These are phyloP conservation scores for Rhizophora mangle DNA, from an alignment of 345 rosid genomes.

Conservation along the genomic window DNA sequence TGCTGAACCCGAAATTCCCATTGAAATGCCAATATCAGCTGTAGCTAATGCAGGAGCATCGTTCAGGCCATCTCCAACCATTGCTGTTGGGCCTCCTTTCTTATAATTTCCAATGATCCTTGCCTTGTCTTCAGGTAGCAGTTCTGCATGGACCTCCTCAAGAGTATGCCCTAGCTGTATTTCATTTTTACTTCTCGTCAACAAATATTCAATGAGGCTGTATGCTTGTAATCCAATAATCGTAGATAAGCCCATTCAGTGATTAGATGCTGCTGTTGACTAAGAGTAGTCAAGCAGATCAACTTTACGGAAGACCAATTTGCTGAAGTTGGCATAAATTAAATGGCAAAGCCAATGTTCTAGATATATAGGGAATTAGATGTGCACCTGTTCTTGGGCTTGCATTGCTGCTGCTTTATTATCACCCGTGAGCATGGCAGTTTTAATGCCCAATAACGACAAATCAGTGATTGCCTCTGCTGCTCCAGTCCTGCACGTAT, in stretches of 20 bases:
- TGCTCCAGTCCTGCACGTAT: conserved; percentile 72
- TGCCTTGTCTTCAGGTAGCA: conserved; percentile 74
- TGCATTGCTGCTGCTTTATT: conserved; percentile 59
- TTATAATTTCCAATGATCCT: conserved; percentile 46
- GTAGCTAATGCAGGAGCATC: conserved; percentile 96
- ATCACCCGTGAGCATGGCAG: conserved; percentile 91
- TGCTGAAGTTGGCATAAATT: too few relatives aligned
- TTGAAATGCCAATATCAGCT: conserved; percentile 83
- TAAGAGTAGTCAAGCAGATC: too few relatives aligned
- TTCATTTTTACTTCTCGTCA: neutral
- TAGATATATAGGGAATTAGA: neutral
- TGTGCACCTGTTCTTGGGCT: conserved; percentile 69
- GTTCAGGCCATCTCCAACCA: conserved; percentile 90
- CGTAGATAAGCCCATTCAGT: too few relatives aligned
- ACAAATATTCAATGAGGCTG: neutral
- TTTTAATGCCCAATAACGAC: conserved; percentile 48
- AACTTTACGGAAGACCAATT: too few relatives aligned
- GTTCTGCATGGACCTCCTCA: conserved; percentile 61
- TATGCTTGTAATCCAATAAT: neutral
- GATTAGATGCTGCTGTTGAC: too few relatives aligned
- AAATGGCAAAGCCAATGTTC: too few relatives aligned
- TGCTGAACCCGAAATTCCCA: conserved; percentile 90
- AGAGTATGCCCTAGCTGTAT: conserved; percentile 61
- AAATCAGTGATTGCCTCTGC: conserved; percentile 58
- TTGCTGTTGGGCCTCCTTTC: conserved; percentile 60